Percentiles rank a stretch among this genome's conserved stretches.
Conservation (phyloP, 2,329 filamentous ascomycete genomes). For the Diplodia seriata region DNA sequence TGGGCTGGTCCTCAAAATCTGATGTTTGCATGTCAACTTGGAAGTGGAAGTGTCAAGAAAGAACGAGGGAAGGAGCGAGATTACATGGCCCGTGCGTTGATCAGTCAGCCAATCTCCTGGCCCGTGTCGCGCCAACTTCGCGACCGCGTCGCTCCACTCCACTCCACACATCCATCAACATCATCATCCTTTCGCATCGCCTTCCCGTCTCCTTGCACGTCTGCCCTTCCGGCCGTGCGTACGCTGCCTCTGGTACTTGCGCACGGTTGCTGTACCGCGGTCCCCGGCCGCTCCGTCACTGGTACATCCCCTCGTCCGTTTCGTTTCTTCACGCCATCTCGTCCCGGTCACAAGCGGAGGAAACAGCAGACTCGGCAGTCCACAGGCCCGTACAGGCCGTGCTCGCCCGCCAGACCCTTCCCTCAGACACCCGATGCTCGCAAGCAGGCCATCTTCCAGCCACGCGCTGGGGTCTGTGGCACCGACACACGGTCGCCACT, state of each 20-base stretch:
- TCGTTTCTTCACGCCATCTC: neutral
- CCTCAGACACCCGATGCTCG: neutral
- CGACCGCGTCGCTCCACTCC: neutral
- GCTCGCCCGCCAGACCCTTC: neutral
- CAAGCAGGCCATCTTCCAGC: conserved; percentile 11
- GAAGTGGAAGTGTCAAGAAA: neutral
- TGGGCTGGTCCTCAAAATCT: neutral
- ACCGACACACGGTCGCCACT: neutral
- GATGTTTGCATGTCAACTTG: neutral
- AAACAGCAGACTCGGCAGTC: neutral
- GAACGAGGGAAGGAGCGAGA: neutral
- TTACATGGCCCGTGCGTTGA: neutral
- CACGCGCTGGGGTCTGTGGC: neutral
- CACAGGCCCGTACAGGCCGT: neutral
- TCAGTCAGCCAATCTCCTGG: neutral
- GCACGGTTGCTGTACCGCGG: neutral
- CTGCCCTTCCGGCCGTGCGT: neutral
- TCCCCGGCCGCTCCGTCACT: neutral
- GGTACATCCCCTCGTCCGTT: neutral
- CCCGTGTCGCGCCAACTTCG: neutral
- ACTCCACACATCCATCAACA: neutral
- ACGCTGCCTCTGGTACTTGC: neutral
- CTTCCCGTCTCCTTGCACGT: neutral
- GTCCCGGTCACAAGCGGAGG: neutral
- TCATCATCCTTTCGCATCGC: neutral